Evolutionary conservation across 305 asterid genomes (phyloP).

Genomic region (Fraxinus angustifolia): DNA sequence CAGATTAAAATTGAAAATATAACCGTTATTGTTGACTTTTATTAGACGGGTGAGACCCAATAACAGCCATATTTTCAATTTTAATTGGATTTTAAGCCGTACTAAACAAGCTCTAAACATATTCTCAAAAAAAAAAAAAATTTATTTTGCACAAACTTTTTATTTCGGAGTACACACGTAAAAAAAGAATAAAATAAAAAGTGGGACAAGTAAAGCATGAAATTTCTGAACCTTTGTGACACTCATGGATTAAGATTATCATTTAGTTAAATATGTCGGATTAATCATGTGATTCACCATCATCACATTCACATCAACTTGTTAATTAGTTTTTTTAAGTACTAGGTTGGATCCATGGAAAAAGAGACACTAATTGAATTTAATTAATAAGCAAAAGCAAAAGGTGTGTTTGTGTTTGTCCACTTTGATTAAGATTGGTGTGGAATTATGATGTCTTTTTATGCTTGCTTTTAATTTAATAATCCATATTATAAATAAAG

Average conservation of each 20-base stretch:
- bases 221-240: not conserved
- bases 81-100: no score
- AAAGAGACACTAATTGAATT: conserved; percentile 13
- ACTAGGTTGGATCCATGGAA: conserved; percentile 30
- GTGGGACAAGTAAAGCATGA: conserved; percentile 3
- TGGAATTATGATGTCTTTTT: conserved; percentile 11
- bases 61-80: no score
- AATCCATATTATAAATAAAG: not conserved
- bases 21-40: no score
- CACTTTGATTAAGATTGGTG: conserved; percentile 37
- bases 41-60: no score
- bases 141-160: no score
- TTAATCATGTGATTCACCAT: conserved; percentile 33
- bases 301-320: conserved; percentile 35
- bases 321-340: conserved; percentile 14
- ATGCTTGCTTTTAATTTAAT: not conserved
- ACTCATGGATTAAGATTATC: conserved; percentile 3
- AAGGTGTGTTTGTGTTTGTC: conserved; percentile 35
- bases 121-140: no score
- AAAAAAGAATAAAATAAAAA: not conserved
- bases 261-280: conserved; percentile 35
- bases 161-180: not conserved
- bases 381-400: conserved; percentile 19
- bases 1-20: no score
- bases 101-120: no score